These are phyloP conservation scores for Penicillium capsulatum DNA, from an alignment of 2,329 filamentous ascomycete species.

Conservation along the genomic window DNA sequence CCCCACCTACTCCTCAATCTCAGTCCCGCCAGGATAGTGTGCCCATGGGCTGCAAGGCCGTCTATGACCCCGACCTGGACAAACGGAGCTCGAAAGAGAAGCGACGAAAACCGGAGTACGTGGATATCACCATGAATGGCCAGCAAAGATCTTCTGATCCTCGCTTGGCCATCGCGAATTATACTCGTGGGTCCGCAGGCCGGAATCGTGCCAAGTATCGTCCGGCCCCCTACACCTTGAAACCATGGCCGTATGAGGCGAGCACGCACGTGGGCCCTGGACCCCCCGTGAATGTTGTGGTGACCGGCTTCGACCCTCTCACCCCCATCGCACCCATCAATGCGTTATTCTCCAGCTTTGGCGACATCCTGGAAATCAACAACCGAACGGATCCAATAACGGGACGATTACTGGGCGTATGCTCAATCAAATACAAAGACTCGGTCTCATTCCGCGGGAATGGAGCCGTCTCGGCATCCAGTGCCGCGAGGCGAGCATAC, in stretches of 20 bases:
- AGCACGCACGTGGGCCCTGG: conserved; percentile 82
- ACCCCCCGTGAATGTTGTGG: conserved; percentile 83
- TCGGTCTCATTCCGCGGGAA: conserved; percentile 51
- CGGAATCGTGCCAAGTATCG: conserved; percentile 68
- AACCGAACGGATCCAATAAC: conserved; percentile 95
- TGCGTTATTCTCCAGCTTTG: conserved; percentile 41
- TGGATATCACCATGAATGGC: conserved; percentile 54
- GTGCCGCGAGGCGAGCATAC: conserved; percentile 72
- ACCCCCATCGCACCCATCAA: conserved; percentile 58
- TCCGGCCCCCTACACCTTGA: conserved; percentile 71
- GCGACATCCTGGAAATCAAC: conserved; percentile 79
- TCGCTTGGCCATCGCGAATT: conserved; percentile 64
- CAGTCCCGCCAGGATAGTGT: conserved; percentile 51
- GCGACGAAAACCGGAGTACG: conserved; percentile 51
- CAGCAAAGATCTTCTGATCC: conserved; percentile 67
- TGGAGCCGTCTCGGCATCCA: conserved; percentile 62
- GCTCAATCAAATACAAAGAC: conserved; percentile 84
- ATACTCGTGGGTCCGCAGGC: conserved; percentile 58
- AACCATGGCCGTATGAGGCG: conserved; percentile 75
- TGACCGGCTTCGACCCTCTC: conserved; percentile 93
- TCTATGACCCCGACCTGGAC: conserved; percentile 62
- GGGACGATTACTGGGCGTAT: conserved; percentile 89
- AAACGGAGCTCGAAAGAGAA: conserved; percentile 55
- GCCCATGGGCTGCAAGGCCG: conserved; percentile 55
- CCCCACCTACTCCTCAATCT: conserved; percentile 45